These are phyloP conservation scores for Protomyces pachydermus DNA, from an alignment of 1,139 yeast genomes.

Conservation along the genomic window DNA sequence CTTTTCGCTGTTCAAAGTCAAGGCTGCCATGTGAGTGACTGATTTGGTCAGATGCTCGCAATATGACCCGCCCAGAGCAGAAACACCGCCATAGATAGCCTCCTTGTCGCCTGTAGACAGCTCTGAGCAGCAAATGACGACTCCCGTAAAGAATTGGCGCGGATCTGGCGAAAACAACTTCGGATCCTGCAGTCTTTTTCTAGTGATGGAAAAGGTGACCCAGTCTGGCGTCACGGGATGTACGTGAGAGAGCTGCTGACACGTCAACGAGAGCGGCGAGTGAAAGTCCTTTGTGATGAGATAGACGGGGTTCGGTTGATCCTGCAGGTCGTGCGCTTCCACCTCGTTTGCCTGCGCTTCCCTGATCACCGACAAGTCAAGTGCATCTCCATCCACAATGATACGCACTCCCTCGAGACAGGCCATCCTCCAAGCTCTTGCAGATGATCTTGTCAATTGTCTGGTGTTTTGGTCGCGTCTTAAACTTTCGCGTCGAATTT, in stretches of 20 bases:
- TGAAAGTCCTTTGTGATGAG: constrained; percentile 19
- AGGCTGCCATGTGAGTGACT: constrained; percentile 73
- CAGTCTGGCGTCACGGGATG: constrained; percentile 4
- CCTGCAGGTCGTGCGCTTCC: neutral
- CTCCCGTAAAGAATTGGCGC: constrained; percentile 55
- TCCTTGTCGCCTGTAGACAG: constrained; percentile 59
- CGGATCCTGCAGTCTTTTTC: constrained; percentile 11
- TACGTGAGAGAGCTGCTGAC: constrained; percentile 2
- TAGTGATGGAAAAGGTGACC: neutral
- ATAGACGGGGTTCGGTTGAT: neutral
- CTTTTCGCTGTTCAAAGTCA: constrained; percentile 47
- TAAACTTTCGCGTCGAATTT: neutral
- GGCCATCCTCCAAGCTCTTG: neutral
- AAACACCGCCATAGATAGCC: constrained; percentile 59
- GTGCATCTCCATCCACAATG: constrained; percentile 1
- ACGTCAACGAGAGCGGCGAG: constrained; percentile 14
- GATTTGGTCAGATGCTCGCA: constrained; percentile 58
- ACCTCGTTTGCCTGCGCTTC: neutral
- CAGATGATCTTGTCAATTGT: neutral
- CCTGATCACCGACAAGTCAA: neutral
- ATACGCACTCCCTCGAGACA: neutral
- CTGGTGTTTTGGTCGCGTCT: neutral
- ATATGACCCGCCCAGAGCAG: constrained; percentile 71
- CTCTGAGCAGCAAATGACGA: constrained; percentile 58
- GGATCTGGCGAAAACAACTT: constrained; percentile 57